Conservation (phyloP, 2,329 filamentous ascomycete species). For the Aspergillus vadensis region DNA sequence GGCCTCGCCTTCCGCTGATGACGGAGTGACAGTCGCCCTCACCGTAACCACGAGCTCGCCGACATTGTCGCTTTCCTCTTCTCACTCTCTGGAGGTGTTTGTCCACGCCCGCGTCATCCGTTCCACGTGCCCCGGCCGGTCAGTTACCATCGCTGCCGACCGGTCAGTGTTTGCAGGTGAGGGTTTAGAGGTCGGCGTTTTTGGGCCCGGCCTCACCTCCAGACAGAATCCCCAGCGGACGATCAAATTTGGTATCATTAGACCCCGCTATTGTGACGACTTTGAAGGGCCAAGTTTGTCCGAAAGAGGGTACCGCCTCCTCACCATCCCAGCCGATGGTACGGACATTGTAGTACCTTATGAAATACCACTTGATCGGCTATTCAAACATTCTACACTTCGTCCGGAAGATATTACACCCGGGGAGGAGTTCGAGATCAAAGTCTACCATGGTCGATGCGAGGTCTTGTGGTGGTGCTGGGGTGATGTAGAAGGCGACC, state of each 20-base stretch:
- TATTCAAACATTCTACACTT: neutral
- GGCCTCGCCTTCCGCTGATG: neutral
- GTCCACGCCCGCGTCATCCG: neutral
- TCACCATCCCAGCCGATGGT: neutral
- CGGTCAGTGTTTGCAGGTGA: neutral
- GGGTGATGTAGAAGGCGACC: neutral
- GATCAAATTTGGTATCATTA: neutral
- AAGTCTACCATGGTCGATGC: neutral
- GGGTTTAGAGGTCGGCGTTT: neutral
- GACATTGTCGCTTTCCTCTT: neutral
- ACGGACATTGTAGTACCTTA: neutral
- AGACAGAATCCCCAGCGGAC: neutral
- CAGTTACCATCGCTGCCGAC: neutral
- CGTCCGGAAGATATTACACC: neutral
- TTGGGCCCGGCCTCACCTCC: neutral
- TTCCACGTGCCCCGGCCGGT: neutral
- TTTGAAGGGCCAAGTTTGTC: neutral
- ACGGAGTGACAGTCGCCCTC: neutral
- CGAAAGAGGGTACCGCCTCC: neutral
- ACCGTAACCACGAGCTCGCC: neutral
- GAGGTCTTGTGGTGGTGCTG: neutral
- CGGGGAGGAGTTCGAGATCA: neutral
- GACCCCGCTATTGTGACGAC: neutral
- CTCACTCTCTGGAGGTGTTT: neutral
- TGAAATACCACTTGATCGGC: neutral